phyloP scores from a whole-genome alignment of 257 asterid species.

The Solanum commersonii region DNA sequence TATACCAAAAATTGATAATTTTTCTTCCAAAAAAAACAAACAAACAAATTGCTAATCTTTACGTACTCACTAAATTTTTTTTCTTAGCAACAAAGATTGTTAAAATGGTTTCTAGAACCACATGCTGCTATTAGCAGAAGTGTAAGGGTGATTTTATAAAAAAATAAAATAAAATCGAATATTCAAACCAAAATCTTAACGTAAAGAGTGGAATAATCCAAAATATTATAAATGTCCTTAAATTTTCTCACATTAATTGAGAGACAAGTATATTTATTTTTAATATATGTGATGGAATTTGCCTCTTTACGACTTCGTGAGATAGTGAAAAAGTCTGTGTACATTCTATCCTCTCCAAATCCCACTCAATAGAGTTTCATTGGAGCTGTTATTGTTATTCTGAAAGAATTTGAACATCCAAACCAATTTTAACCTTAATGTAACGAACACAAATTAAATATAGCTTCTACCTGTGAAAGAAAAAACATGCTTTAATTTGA shows the following conservation, averaged over 20 bases:
- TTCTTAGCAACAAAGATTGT: background rate
- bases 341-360: no score
- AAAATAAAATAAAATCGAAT: background rate
- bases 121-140: background rate
- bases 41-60: background rate
- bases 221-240: background rate
- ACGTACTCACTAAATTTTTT: background rate
- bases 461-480: background rate
- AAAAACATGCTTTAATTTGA: background rate
- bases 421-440: background rate
- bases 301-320: background rate
- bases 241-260: no score
- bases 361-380: no score
- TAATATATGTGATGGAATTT: background rate
- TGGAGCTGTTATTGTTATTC: no score
- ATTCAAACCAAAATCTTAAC: background rate
- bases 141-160: background rate
- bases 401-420: background rate
- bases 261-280: background rate
- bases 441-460: background rate
- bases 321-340: background rate
- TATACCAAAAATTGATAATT: background rate
- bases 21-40: background rate
- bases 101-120: background rate
- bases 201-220: background rate